phyloP scores from a whole-genome alignment of 495 filamentous ascomycete genomes.

The Lasiosphaeria hispida region DNA sequence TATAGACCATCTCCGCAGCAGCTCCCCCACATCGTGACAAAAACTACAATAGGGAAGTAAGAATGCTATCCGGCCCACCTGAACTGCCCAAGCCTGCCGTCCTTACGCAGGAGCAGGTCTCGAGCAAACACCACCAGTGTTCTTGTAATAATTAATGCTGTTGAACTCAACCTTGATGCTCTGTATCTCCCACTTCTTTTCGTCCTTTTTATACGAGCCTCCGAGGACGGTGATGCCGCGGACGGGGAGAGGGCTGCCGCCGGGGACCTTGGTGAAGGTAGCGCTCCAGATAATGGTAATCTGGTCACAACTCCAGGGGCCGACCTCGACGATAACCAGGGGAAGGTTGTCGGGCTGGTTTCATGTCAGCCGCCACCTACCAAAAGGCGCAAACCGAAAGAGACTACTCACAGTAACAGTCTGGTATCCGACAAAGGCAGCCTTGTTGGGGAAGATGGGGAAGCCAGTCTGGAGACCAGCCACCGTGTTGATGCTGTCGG shows the following conservation, averaged over 20 bases:
- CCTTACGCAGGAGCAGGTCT: background rate
- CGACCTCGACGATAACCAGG: conserved; percentile 5
- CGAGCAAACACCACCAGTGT: conserved; percentile 25
- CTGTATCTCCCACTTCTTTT: conserved; percentile 25
- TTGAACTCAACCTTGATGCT: conserved; percentile 35
- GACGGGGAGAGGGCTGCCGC: conserved; percentile 13
- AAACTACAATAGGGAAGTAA: no score
- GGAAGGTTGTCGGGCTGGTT: conserved; percentile 26
- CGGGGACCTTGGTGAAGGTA: conserved; percentile 20
- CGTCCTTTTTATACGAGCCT: conserved; percentile 6
- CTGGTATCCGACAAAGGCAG: conserved; percentile 25
- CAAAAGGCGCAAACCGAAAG: background rate
- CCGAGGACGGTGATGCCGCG: conserved; percentile 29
- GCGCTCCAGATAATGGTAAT: conserved; percentile 30
- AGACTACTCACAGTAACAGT: conserved; percentile 7
- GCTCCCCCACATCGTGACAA: no score
- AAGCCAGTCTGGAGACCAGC: conserved; percentile 23
- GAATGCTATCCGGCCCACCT: no score
- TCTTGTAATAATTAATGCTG: conserved; percentile 22
- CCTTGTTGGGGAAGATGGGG: conserved; percentile 30
- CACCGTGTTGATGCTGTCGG: conserved; percentile 35
- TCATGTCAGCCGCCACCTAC: background rate
- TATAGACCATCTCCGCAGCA: no score
- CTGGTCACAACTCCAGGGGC: conserved; percentile 23
- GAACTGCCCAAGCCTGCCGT: background rate